Evolutionary conservation across 495 filamentous ascomycete genomes (phyloP).

Genomic region (Aspergillus egyptiacus): DNA sequence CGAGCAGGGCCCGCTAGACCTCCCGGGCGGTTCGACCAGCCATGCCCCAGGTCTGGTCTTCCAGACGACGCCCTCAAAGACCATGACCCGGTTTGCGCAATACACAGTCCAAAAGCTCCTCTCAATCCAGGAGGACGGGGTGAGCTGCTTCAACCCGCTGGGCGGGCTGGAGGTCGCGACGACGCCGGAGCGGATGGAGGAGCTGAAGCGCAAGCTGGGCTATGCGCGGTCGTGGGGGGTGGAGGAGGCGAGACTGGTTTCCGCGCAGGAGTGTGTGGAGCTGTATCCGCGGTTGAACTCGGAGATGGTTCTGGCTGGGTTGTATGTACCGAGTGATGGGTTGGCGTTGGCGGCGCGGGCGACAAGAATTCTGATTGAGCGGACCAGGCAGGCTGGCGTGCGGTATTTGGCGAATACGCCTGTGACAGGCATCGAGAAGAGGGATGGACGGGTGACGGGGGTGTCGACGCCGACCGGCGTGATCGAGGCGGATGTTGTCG

Average conservation of each 20-base stretch:
- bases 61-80: conserved; percentile 45
- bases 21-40: conserved; percentile 50
- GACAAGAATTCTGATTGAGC: conserved; percentile 43
- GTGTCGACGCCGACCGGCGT: conserved; percentile 35
- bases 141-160: conserved; percentile 45
- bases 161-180: conserved; percentile 48
- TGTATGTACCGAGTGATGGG: conserved; percentile 47
- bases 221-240: conserved; percentile 45
- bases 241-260: conserved; percentile 38
- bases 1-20: conserved; percentile 45
- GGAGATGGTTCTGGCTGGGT: conserved; percentile 41
- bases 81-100: conserved; percentile 42
- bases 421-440: conserved; percentile 39
- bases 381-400: conserved; percentile 42
- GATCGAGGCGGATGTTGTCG: conserved; percentile 42
- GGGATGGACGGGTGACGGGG: conserved; percentile 34
- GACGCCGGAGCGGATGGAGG: conserved; percentile 42
- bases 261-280: conserved; percentile 36
- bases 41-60: conserved; percentile 50
- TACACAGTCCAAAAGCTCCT: conserved; percentile 46
- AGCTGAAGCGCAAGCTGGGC: conserved; percentile 47
- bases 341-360: conserved; percentile 46
- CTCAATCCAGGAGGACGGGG: conserved; percentile 35
- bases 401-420: conserved; percentile 40
- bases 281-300: conserved; percentile 41